A percentile compares a stretch with the other conserved stretches of the same genome.
Conservation (phyloP, 257 asterid genomes). For the Nicotiana tabacum region DNA sequence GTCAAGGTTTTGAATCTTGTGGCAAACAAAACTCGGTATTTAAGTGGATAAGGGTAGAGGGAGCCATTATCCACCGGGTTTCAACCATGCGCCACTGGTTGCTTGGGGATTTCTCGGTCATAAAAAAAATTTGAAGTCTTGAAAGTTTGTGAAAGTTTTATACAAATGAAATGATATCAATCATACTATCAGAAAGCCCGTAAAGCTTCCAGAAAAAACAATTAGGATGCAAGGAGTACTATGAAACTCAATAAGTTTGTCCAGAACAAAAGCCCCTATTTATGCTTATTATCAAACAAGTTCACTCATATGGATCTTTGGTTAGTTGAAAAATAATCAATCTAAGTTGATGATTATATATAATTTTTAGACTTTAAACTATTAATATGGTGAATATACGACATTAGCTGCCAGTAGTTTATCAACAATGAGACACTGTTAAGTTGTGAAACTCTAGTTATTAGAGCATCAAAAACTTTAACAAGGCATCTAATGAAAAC, state of each 20-base stretch:
- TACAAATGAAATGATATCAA: too few relatives aligned
- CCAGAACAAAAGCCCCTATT: neutral
- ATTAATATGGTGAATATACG: neutral
- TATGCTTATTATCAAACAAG: neutral
- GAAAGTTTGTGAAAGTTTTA: too few relatives aligned
- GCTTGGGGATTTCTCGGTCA: too few relatives aligned
- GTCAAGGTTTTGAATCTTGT: too few relatives aligned
- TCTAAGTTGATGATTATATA: neutral
- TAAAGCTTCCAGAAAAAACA: neutral
- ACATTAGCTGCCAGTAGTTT: neutral
- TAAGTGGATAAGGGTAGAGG: too few relatives aligned
- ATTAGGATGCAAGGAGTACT: neutral
- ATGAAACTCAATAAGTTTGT: neutral
- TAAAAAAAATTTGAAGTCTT: too few relatives aligned
- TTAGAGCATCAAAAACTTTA: neutral
- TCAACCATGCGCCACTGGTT: too few relatives aligned
- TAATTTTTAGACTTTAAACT: neutral
- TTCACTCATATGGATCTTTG: neutral
- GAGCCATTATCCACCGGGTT: too few relatives aligned
- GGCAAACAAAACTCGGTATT: too few relatives aligned
- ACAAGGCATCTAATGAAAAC: neutral
- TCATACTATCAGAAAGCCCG: too few relatives aligned
- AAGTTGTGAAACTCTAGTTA: neutral
- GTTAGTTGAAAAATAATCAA: neutral
- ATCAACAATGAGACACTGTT: neutral